Conservation (phyloP, 352 stramenopile genomes). For the Globisporangium yorkense region DNA sequence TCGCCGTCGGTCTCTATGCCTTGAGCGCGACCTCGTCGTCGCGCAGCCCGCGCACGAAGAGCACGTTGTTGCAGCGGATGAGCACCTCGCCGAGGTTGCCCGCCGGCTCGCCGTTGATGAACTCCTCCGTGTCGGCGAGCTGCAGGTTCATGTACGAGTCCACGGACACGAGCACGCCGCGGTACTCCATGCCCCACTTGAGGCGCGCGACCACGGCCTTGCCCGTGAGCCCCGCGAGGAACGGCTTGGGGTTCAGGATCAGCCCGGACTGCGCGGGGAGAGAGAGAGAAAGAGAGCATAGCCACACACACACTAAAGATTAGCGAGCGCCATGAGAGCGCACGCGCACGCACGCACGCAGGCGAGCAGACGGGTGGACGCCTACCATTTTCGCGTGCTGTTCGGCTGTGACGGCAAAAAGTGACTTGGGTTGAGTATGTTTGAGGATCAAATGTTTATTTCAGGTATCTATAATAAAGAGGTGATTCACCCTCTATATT, state of each 20-base stretch:
- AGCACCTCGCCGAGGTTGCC: slow-evolving; percentile 97
- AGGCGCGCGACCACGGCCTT: slow-evolving; percentile 96
- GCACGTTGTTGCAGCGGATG: slow-evolving; percentile 99
- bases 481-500: no score
- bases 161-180: slow-evolving; percentile 90
- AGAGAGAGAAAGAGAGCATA: slow-evolving; percentile 6
- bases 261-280: slow-evolving; percentile 50
- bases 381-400: slow-evolving; percentile 12
- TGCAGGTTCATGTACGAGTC: slow-evolving; percentile 99
- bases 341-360: background rate
- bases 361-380: background rate
- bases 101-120: slow-evolving; percentile 95
- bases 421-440: background rate
- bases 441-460: background rate
- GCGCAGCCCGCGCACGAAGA: slow-evolving; percentile 91
- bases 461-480: background rate
- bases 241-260: slow-evolving; percentile 95
- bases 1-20: slow-evolving; percentile 4
- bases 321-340: background rate
- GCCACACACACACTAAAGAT: slow-evolving; percentile 1
- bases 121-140: slow-evolving; percentile 96
- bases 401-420: slow-evolving; percentile 1
- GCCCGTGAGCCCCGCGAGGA: slow-evolving; percentile 92
- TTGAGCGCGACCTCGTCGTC: slow-evolving; percentile 13
- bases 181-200: slow-evolving; percentile 99